Evolutionary conservation across 202 grass and related monocot genomes (phyloP).

Genomic region (Panicum hallii): DNA sequence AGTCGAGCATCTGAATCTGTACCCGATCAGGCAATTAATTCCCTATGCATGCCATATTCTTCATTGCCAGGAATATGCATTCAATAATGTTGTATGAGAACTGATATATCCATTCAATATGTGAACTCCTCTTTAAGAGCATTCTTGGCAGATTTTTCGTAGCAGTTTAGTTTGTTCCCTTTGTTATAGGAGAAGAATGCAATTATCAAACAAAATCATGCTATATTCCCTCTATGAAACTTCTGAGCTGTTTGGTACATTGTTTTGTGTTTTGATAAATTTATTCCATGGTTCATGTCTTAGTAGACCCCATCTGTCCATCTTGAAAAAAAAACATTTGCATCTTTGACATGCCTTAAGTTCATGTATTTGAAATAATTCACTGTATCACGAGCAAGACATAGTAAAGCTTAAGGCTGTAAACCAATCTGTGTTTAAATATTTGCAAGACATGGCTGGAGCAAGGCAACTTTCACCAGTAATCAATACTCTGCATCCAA

Average conservation of each 20-base stretch:
- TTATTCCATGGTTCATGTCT: neutral
- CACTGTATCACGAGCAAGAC: slow-evolving; percentile 18
- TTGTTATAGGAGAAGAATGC: neutral
- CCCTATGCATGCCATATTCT: neutral
- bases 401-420: neutral
- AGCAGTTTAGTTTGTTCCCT: neutral
- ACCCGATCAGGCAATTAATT: neutral
- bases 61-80: neutral
- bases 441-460: neutral
- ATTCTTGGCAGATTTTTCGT: neutral
- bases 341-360: neutral
- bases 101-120: neutral
- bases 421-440: neutral
- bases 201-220: neutral
- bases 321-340: neutral
- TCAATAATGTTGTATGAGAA: neutral
- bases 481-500: neutral
- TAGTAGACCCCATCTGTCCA: neutral
- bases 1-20: neutral
- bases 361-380: slow-evolving; percentile 12
- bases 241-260: slow-evolving; percentile 1
- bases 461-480: neutral
- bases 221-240: neutral
- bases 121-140: neutral
- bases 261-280: neutral